Base-by-base conservation (phyloP, 2,329 filamentous ascomycete genomes). In the Diaporthe helianthi region DNA sequence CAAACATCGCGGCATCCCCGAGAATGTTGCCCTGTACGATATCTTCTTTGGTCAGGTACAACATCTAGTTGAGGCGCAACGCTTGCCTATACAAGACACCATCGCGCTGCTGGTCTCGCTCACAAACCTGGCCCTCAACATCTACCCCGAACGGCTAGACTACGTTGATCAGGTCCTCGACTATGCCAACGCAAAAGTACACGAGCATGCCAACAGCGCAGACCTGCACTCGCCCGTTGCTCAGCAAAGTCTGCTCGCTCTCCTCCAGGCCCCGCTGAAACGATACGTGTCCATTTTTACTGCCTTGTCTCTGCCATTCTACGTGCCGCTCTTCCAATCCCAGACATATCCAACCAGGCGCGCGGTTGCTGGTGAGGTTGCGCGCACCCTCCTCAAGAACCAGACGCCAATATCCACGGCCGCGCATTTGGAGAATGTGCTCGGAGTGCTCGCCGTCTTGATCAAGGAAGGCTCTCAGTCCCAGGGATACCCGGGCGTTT, bases 1-100 rank as follows among this genome's bases (percentile, higher is more conserved):
- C 71, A 79, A 80, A 68, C 77, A 80, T 60, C 80, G 80, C 74
- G 83, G 88, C 24, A 92, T 93, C 73, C 90, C 91, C 0, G 86
- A 90, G 65, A 91, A 93, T 75, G 90, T 97, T 69, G 95, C 93
- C 80, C 87, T 99, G 29, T 98, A 98, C 79, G 94, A 98, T 80
- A 93, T 98, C 70, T 99, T 98, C 85, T 97, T 98, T 77, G 91
- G 94, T 64, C 96, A 98, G 80, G 96, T 98, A 72, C 92, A 97
- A 77, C 94, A 95, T 76, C 84, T 99, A 64, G 94, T 98, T 72
- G 95, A 94, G 80, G 93, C 92, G 65, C 93, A 98, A 76, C 91
- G 93, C 74, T 85, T 99, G 65, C 92, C 94, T 0, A 95, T 99
- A 73, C 94, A 97, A 79, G 97, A 99, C 78, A 97, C 93, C 22